These are phyloP conservation scores for Astrocystis sublimbata DNA, from an alignment of 495 filamentous ascomycete genomes.

Conservation along the genomic window DNA sequence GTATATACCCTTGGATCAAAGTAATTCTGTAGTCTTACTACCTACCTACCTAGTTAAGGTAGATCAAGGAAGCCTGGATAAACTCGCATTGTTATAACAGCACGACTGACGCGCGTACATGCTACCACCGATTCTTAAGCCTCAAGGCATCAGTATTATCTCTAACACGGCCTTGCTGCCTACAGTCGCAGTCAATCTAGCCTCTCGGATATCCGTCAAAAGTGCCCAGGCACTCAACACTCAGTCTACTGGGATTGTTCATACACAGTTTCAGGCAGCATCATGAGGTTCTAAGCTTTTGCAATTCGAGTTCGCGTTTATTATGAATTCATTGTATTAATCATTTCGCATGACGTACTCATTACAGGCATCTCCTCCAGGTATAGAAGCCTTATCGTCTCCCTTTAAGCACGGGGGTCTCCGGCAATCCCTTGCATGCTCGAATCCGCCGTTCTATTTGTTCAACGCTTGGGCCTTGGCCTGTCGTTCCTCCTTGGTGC, in stretches of 20 bases:
- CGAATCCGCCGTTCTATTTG: constrained; percentile 46
- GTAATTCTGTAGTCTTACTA: too few relatives aligned
- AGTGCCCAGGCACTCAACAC: not conserved
- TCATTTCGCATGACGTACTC: not conserved
- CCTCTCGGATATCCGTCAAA: too few relatives aligned
- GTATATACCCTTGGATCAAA: too few relatives aligned
- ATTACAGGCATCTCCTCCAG: not conserved
- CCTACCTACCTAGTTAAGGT: not conserved
- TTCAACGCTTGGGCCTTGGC: constrained; percentile 66
- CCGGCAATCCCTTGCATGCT: not conserved
- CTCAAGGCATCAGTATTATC: not conserved
- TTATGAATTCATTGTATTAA: constrained; percentile 4
- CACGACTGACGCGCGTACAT: not conserved
- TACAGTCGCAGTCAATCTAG: too few relatives aligned
- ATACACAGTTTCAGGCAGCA: not conserved
- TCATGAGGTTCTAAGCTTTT: not conserved
- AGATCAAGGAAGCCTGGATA: too few relatives aligned
- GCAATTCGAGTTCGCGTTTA: not conserved
- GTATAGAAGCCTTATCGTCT: not conserved
- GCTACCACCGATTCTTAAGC: not conserved
- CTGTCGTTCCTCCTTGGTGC: constrained; percentile 67
- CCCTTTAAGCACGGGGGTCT: not conserved
- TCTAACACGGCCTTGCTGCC: not conserved
- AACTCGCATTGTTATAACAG: too few relatives aligned
- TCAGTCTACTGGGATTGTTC: not conserved